A percentile compares a stretch with the other conserved stretches of the same genome.
Conservation (phyloP, 1,284 basidiomycete species). For the Microbotryum violaceum region DNA sequence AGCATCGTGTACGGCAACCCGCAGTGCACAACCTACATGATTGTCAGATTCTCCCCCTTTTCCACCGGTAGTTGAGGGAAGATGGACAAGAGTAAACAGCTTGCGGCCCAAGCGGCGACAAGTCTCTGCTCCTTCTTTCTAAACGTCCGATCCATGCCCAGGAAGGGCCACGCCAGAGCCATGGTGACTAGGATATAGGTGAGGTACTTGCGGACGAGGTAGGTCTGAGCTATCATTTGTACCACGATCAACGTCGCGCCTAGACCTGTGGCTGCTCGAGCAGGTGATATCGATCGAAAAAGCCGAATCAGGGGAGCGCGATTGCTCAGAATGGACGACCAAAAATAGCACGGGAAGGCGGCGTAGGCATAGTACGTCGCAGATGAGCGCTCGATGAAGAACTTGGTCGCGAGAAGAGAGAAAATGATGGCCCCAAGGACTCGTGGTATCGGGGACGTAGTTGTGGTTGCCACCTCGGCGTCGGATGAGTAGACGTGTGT, state of each 20-base stretch:
- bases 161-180: conserved; percentile 61
- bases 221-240: conserved; percentile 64
- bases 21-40: conserved; percentile 50
- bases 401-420: conserved; percentile 47
- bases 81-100: conserved; percentile 53
- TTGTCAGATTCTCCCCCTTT: conserved; percentile 57
- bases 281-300: neutral
- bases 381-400: conserved; percentile 59
- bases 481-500: conserved; percentile 11
- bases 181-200: conserved; percentile 58
- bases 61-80: conserved; percentile 69
- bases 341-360: conserved; percentile 68
- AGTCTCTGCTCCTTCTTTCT: conserved; percentile 39
- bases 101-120: conserved; percentile 48
- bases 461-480: neutral
- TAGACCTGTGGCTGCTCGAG: neutral
- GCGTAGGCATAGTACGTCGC: conserved; percentile 71
- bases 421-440: conserved; percentile 31
- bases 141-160: conserved; percentile 46
- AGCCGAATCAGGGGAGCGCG: conserved; percentile 4
- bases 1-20: neutral
- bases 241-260: conserved; percentile 6
- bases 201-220: conserved; percentile 57
- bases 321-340: conserved; percentile 29
- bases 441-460: conserved; percentile 46